phyloP scores from a whole-genome alignment of 495 filamentous ascomycete species.

The Talaromyces wortmannii region DNA sequence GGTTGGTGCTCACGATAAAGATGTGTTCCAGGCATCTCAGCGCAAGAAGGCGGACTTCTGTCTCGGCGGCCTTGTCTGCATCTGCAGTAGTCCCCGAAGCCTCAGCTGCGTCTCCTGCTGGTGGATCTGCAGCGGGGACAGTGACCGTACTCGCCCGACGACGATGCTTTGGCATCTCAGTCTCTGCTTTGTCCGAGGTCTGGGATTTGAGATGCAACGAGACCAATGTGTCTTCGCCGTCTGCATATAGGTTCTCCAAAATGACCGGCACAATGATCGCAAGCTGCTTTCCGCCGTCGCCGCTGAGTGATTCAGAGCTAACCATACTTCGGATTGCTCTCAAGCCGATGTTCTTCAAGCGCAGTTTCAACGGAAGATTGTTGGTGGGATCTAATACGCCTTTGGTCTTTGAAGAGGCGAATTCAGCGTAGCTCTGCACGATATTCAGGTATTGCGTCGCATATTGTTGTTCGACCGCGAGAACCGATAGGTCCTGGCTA shows the following conservation, averaged over 20 bases:
- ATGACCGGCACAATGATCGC: conserved; percentile 73
- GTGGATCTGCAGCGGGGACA: conserved; percentile 61
- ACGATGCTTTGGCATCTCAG: conserved; percentile 33
- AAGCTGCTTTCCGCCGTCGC: conserved; percentile 66
- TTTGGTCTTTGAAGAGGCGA: conserved; percentile 46
- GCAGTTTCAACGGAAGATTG: conserved; percentile 68
- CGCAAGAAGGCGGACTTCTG: conserved; percentile 77
- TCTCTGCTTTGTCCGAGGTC: conserved; percentile 57
- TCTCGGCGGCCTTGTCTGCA: conserved; percentile 77
- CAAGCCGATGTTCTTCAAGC: conserved; percentile 77
- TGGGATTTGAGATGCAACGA: conserved; percentile 54
- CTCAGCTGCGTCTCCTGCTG: conserved; percentile 60
- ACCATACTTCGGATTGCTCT: conserved; percentile 73
- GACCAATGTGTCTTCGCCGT: conserved; percentile 60
- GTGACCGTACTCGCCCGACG: conserved; percentile 75
- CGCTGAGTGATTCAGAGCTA: conserved; percentile 67
- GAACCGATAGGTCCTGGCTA: conserved; percentile 69
- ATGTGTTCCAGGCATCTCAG: conserved; percentile 76
- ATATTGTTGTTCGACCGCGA: conserved; percentile 77
- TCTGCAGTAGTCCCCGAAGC: conserved; percentile 72
- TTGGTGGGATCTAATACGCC: conserved; percentile 27
- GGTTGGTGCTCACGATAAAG: conserved; percentile 63
- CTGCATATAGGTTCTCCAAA: conserved; percentile 75
- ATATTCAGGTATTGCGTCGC: conserved; percentile 75
- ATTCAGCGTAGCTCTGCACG: conserved; percentile 67